Conservation (phyloP, 192 early-diverging fungal genomes). For the Coemansia sp. region DNA sequence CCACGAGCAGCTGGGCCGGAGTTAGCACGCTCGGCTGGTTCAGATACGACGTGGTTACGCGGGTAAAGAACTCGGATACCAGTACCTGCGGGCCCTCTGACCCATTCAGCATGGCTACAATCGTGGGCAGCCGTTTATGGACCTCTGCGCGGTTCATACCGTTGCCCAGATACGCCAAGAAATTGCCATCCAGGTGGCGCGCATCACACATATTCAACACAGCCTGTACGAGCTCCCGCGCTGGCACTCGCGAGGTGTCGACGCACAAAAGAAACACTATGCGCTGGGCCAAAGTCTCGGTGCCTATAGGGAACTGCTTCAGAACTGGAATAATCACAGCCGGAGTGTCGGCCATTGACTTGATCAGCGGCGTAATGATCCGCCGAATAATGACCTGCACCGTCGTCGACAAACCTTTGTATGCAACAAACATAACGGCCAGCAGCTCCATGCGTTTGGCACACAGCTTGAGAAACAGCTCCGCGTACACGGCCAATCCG, state of each 20-base stretch:
- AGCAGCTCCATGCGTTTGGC: constrained; percentile 37
- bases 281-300: constrained; percentile 35
- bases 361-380: constrained; percentile 41
- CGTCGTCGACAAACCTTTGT: not conserved
- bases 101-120: constrained; percentile 26
- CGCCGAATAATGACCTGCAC: constrained; percentile 25
- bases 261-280: constrained; percentile 24
- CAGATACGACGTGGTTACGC: constrained; percentile 29
- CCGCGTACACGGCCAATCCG: constrained; percentile 20
- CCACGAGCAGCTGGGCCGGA: constrained; percentile 44
- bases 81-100: constrained; percentile 7
- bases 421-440: constrained; percentile 22
- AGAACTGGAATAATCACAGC: constrained; percentile 30
- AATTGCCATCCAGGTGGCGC: constrained; percentile 28
- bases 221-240: constrained; percentile 33
- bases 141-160: constrained; percentile 25
- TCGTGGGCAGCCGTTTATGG: constrained; percentile 12
- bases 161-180: constrained; percentile 24
- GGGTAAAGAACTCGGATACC: constrained; percentile 25
- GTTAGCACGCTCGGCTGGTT: constrained; percentile 36
- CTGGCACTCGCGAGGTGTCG: constrained; percentile 19
- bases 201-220: constrained; percentile 28
- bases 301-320: constrained; percentile 23
- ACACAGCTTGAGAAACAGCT: constrained; percentile 43
- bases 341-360: constrained; percentile 18